These are phyloP conservation scores for Colletotrichum navitas DNA, from an alignment of 2,329 filamentous ascomycete genomes.

Conservation along the genomic window DNA sequence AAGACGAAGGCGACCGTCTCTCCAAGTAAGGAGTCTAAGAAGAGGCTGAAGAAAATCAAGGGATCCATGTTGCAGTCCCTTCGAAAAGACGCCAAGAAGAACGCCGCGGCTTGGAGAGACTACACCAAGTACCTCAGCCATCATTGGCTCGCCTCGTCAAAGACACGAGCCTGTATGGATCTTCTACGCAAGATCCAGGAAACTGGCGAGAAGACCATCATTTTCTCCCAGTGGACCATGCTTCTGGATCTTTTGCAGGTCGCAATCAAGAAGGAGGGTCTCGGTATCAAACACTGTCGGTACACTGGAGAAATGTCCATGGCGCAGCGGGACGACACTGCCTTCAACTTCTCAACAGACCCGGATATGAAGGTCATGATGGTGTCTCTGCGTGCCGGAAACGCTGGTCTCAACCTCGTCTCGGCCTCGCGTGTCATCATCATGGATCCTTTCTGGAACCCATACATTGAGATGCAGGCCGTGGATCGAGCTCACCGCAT, in stretches of 20 bases:
- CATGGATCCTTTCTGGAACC: slow-evolving; percentile 95
- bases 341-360: slow-evolving; percentile 73
- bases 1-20: slow-evolving; percentile 44
- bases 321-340: slow-evolving; percentile 73
- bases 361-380: slow-evolving; percentile 76
- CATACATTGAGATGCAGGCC: slow-evolving; percentile 91
- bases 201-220: slow-evolving; percentile 79
- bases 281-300: slow-evolving; percentile 70
- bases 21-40: slow-evolving; percentile 43
- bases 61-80: slow-evolving; percentile 49
- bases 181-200: slow-evolving; percentile 65
- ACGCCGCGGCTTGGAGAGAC: slow-evolving; percentile 71
- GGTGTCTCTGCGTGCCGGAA: slow-evolving; percentile 83
- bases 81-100: slow-evolving; percentile 54
- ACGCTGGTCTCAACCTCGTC: slow-evolving; percentile 88
- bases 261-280: slow-evolving; percentile 68
- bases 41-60: slow-evolving; percentile 55
- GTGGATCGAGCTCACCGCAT: slow-evolving; percentile 92
- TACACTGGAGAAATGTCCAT: slow-evolving; percentile 84
- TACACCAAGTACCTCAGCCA: slow-evolving; percentile 78
- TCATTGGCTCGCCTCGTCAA: slow-evolving; percentile 80
- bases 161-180: slow-evolving; percentile 77
- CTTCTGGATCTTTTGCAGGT: slow-evolving; percentile 83
- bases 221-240: slow-evolving; percentile 87
- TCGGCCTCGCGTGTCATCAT: slow-evolving; percentile 88